These are phyloP conservation scores for Acorus calamus DNA, from an alignment of 106 monocot species.

Conservation along the genomic window DNA sequence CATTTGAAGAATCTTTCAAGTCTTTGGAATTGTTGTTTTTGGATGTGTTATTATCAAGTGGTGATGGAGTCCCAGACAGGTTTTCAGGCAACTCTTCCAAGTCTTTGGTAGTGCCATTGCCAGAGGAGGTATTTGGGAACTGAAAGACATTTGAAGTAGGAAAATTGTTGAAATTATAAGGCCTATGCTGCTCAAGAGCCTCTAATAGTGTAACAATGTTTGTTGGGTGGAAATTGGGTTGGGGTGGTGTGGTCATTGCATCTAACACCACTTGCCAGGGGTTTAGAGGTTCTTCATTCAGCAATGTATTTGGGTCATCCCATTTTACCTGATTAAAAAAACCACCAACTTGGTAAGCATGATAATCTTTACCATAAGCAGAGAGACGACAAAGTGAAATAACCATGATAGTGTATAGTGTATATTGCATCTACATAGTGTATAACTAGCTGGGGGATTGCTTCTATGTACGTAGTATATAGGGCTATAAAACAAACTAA, in stretches of 20 bases:
- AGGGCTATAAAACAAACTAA: too few relatives aligned
- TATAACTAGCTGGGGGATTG: too few relatives aligned
- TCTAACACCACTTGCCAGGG: slow-evolving; percentile 69
- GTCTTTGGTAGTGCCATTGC: too few relatives aligned
- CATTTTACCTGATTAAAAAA: slow-evolving; percentile 35
- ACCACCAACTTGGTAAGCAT: too few relatives aligned
- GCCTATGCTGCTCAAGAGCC: slow-evolving; percentile 1
- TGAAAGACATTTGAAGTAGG: slow-evolving; percentile 13
- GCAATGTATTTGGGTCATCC: slow-evolving; percentile 40
- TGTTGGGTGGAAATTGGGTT: slow-evolving; percentile 8
- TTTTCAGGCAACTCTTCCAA: too few relatives aligned
- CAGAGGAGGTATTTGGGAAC: neutral
- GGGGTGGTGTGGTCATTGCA: slow-evolving; percentile 7
- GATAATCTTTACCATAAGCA: too few relatives aligned
- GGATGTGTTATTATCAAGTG: slow-evolving; percentile 5
- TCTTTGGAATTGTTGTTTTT: slow-evolving; percentile 11
- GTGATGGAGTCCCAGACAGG: slow-evolving; percentile 1
- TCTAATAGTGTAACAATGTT: slow-evolving; percentile 18
- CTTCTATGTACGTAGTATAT: too few relatives aligned
- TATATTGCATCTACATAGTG: too few relatives aligned
- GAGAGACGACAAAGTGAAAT: neutral
- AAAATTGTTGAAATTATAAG: slow-evolving; percentile 10
- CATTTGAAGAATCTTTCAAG: too few relatives aligned
- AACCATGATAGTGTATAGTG: neutral
- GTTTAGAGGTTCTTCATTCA: slow-evolving; percentile 23